Base-by-base conservation (phyloP, 352 stramenopile genomes). In the Phytophthora kernoviae region DNA sequence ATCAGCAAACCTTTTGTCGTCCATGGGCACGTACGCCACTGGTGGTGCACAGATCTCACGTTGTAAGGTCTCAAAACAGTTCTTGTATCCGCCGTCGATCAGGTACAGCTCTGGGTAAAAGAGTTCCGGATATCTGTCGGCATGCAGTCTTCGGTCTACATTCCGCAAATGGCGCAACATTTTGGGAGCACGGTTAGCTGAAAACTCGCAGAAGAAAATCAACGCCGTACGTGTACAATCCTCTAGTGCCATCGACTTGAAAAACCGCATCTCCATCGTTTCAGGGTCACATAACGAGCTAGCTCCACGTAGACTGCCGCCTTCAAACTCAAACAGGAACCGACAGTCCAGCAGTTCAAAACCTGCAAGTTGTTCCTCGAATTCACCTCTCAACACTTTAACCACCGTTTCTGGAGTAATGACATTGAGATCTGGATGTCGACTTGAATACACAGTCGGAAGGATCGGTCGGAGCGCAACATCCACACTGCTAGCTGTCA, bases 121-220 rank as follows among this genome's bases (percentile, higher is more conserved):
- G 0, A 90, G 71, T 50, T 84, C 63, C 1, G 81, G 81, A 27
- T 90, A 88, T 27, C 45, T 60, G 17, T 85, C 74, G 3, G 68
- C 78, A 54, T 90, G 74, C 24, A 90, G 62, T 58, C 68, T 76
- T 8, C 81, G 75, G 49, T 90, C 81, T 10, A 88, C 47, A 51
- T 87, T 88, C 18, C 81, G 77, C 6, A 90, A 41, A 39, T 90
- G 78, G 1, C 78, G 70, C 15, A 86, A 79, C 80, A 90, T 90
- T 62, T 90, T 86, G 1, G 81, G 78, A 0, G 81, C 81, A 24
- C 81, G 75, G 17, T 84, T 84, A n/a, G 74, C 73, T 1, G 78
- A 88, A 36, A 87, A 90, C 60, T 90, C 78, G 47, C 81, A 90
- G 48, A 81, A 88, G 53, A 90, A 90, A 22, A 90, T 73, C 2